Evolutionary conservation across 495 filamentous ascomycete species (phyloP).

Genomic region (Platismatia glauca): DNA sequence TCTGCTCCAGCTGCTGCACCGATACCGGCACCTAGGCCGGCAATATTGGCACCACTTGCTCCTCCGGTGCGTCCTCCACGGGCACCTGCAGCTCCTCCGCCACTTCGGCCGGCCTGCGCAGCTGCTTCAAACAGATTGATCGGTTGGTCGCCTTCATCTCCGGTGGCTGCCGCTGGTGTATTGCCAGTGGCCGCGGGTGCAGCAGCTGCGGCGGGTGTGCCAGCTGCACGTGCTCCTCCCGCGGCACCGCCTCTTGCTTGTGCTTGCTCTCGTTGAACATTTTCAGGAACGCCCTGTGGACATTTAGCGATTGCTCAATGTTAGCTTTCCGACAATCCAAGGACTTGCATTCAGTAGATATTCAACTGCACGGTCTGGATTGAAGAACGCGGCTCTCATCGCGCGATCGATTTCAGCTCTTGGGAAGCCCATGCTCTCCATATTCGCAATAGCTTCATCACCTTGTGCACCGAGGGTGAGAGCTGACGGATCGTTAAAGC

Average conservation of each 20-base stretch:
- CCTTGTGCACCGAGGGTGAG: slow-evolving; percentile 76
- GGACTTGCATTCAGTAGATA: slow-evolving; percentile 76
- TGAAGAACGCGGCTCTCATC: slow-evolving; percentile 92
- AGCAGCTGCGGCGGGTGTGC: slow-evolving; percentile 33
- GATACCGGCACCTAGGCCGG: slow-evolving; percentile 24
- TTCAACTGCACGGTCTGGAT: slow-evolving; percentile 94
- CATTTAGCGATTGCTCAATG: slow-evolving; percentile 17
- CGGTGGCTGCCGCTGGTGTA: slow-evolving; percentile 24
- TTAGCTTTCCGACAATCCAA: not conserved
- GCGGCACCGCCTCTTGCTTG: slow-evolving; percentile 31
- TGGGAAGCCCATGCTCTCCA: slow-evolving; percentile 95
- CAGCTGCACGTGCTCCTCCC: slow-evolving; percentile 25
- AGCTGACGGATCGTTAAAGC: slow-evolving; percentile 68
- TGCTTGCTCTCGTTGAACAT: slow-evolving; percentile 60
- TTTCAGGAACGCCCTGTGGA: slow-evolving; percentile 78
- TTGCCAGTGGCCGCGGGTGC: slow-evolving; percentile 22
- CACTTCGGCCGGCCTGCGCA: slow-evolving; percentile 58
- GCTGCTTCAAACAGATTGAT: slow-evolving; percentile 95
- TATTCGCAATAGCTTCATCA: slow-evolving; percentile 79
- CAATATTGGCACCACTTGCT: slow-evolving; percentile 31
- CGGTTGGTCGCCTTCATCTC: slow-evolving; percentile 54
- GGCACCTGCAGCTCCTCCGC: slow-evolving; percentile 40
- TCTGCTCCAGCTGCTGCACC: slow-evolving; percentile 39
- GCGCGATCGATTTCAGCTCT: slow-evolving; percentile 79
- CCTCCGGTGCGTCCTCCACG: slow-evolving; percentile 30